Conservation (phyloP, 139 green algal genomes). For the Chlorella sp. region DNA sequence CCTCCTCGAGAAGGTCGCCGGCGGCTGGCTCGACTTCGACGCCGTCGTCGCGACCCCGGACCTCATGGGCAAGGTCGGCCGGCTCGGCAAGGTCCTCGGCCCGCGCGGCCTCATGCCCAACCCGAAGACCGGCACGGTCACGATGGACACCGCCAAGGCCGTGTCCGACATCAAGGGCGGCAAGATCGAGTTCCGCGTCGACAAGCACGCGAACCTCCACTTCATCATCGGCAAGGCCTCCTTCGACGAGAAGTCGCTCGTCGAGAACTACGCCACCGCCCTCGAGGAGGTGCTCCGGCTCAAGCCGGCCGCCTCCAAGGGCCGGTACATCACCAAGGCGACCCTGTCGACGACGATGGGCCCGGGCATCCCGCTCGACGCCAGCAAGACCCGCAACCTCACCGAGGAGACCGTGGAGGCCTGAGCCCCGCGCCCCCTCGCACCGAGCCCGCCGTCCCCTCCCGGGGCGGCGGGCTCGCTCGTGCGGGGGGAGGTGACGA, state of each 20-base stretch:
- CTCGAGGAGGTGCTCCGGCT: too few relatives aligned
- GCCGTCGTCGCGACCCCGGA: slow-evolving; percentile 98
- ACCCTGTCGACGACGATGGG: too few relatives aligned
- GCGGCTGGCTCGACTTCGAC: slow-evolving; percentile 98
- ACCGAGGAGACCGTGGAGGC: too few relatives aligned
- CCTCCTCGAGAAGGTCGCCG: slow-evolving; percentile 90
- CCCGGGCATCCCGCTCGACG: too few relatives aligned
- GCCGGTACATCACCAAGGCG: too few relatives aligned
- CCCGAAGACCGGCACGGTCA: slow-evolving; percentile 99
- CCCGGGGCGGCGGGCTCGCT: too few relatives aligned
- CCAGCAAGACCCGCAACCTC: too few relatives aligned
- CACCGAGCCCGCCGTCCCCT: too few relatives aligned
- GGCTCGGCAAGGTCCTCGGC: slow-evolving; percentile 91
- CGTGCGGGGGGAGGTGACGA: too few relatives aligned
- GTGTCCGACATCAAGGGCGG: slow-evolving; percentile 98
- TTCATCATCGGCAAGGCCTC: slow-evolving; percentile 85
- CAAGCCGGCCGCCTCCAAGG: too few relatives aligned
- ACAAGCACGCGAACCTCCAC: slow-evolving; percentile 98
- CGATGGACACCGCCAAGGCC: slow-evolving; percentile 90
- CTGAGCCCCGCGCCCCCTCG: too few relatives aligned
- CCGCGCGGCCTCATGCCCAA: slow-evolving; percentile 97
- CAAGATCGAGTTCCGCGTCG: slow-evolving; percentile 98
- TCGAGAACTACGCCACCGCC: too few relatives aligned
- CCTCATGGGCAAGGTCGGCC: slow-evolving; percentile 99
- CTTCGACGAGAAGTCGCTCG: slow-evolving; percentile 82